Conservation (phyloP, 2,329 filamentous ascomycete genomes). For the Acrocalymma vagum region DNA sequence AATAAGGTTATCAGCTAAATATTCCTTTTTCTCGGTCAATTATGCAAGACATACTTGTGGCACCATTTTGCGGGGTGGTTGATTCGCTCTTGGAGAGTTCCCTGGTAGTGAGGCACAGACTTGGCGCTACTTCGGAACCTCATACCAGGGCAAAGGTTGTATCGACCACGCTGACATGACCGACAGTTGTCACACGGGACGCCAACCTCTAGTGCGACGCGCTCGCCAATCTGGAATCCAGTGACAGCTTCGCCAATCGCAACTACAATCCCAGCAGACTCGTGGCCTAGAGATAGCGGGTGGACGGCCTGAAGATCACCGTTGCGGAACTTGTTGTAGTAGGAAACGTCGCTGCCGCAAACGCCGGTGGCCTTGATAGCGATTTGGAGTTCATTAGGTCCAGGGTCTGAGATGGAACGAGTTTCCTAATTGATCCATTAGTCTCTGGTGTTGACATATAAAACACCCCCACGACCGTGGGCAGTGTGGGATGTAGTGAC, state of each 20-base stretch:
- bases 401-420: conserved; percentile 63
- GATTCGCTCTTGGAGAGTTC: conserved; percentile 53
- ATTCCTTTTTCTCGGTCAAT: conserved; percentile 27
- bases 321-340: conserved; percentile 77
- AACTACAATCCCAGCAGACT: conserved; percentile 51
- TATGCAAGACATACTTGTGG: conserved; percentile 52
- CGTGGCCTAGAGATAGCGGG: conserved; percentile 66
- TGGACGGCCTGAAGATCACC: conserved; percentile 73
- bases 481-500: conserved; percentile 41
- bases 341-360: conserved; percentile 75
- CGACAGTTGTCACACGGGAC: conserved; percentile 52
- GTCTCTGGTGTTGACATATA: conserved; percentile 25
- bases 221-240: conserved; percentile 50
- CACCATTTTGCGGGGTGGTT: conserved; percentile 56
- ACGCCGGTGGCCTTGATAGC: conserved; percentile 72
- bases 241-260: conserved; percentile 47
- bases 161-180: conserved; percentile 52
- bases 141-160: conserved; percentile 53
- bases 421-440: conserved; percentile 58
- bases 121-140: conserved; percentile 54
- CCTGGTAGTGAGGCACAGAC: conserved; percentile 53
- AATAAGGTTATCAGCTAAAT: conserved; percentile 37
- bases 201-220: conserved; percentile 52
- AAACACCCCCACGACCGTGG: conserved; percentile 41
- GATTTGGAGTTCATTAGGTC: conserved; percentile 68